Conservation (phyloP, 2,329 filamentous ascomycete species). For the Botryotinia narcissicola region DNA sequence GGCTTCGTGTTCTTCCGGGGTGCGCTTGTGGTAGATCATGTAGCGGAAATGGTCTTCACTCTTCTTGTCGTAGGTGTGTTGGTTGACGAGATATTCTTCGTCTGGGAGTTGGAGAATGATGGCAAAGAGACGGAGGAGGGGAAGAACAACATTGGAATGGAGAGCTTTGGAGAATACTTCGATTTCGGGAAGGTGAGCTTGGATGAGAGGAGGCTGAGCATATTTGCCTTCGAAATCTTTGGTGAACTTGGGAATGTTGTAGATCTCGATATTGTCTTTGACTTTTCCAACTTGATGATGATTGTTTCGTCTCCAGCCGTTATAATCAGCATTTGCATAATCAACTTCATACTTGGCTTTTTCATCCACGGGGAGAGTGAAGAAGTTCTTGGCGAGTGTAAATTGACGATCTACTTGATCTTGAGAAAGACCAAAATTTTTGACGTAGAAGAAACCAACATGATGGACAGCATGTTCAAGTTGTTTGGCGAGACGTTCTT, state of each 20-base stretch:
- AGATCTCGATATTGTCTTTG: constrained; percentile 57
- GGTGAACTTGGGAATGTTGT: constrained; percentile 60
- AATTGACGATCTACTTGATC: constrained; percentile 61
- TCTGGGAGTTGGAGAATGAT: constrained; percentile 58
- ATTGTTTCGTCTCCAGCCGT: constrained; percentile 53
- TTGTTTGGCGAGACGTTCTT: constrained; percentile 50
- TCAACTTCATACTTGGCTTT: constrained; percentile 56
- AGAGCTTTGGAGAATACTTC: constrained; percentile 48
- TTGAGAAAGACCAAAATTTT: constrained; percentile 60
- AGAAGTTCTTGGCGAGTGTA: constrained; percentile 58
- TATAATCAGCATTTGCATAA: constrained; percentile 53
- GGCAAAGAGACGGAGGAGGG: constrained; percentile 58
- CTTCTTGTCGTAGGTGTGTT: constrained; percentile 57
- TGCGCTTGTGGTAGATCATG: constrained; percentile 56
- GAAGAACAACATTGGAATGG: constrained; percentile 55
- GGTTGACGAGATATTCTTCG: constrained; percentile 54
- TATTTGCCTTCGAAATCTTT: constrained; percentile 43
- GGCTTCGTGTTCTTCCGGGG: constrained; percentile 46
- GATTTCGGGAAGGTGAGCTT: constrained; percentile 52
- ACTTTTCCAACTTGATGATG: constrained; percentile 18
- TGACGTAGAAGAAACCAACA: constrained; percentile 61
- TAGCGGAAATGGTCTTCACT: constrained; percentile 62
- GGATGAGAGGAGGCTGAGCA: constrained; percentile 47
- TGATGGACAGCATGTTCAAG: constrained; percentile 51
- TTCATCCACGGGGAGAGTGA: constrained; percentile 54